Evolutionary conservation across 257 asterid species (phyloP).

Genomic region (Thymus mandschuricus): DNA sequence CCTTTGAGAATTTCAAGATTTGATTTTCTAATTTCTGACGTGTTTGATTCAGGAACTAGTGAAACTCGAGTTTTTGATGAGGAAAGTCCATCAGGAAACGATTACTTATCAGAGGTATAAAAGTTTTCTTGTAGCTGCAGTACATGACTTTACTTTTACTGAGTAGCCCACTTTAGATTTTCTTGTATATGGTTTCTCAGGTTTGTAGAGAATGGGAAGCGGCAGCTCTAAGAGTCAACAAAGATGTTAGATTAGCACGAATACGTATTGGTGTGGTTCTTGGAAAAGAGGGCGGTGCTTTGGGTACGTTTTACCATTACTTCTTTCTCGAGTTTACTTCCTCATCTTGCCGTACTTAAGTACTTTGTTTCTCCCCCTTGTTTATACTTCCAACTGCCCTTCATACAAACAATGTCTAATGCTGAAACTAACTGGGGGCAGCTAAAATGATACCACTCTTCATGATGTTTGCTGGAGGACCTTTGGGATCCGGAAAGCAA

Average conservation of each 20-base stretch:
- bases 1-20: conserved; percentile 9
- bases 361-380: neutral
- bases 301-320: conserved; percentile 48
- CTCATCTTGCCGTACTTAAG: neutral
- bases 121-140: neutral
- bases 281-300: conserved; percentile 97
- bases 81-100: conserved; percentile 89
- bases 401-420: neutral
- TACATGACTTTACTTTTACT: neutral
- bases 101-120: conserved; percentile 83
- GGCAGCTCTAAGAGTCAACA: conserved; percentile 66
- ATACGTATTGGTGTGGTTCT: conserved; percentile 93
- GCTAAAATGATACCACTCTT: conserved; percentile 96
- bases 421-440: conserved; percentile 38
- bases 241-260: conserved; percentile 74
- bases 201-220: conserved; percentile 99
- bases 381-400: neutral
- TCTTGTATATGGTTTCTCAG: conserved; percentile 41
- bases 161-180: neutral
- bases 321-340: neutral
- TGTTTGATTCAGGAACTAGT: conserved; percentile 63
- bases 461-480: conserved; percentile 97
- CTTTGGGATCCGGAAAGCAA: conserved; percentile 92
- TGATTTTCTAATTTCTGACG: conserved; percentile 13
- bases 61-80: conserved; percentile 81